A percentile compares a stretch with the other conserved stretches of the same genome.
phyloP scores from a whole-genome alignment of 139 green algal genomes.

The Chlorella vulgaris region DNA sequence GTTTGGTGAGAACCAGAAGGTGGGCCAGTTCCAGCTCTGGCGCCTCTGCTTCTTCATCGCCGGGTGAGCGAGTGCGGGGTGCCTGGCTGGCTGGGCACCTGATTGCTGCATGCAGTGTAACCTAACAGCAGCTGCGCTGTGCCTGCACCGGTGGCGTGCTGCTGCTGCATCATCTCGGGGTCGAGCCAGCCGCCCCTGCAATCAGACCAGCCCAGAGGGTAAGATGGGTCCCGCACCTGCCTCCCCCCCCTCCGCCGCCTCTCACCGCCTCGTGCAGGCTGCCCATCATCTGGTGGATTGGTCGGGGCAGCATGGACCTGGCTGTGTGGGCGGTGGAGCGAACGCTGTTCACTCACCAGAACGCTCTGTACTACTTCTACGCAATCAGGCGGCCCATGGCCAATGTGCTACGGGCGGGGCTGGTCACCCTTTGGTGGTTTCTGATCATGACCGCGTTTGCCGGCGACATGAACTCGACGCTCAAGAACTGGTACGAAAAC shows the following conservation, averaged over 20 bases:
- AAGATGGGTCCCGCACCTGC: neutral
- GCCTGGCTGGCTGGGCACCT: neutral
- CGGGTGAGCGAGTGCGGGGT: too few species aligned
- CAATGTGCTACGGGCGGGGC: constrained; percentile 42
- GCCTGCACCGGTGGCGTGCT: neutral
- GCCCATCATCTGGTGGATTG: constrained; percentile 31
- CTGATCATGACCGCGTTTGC: constrained; percentile 33
- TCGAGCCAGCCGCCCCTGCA: too few species aligned
- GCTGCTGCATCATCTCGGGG: too few species aligned
- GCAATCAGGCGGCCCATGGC: constrained; percentile 33
- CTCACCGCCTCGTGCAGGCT: neutral
- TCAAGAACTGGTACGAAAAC: constrained; percentile 23
- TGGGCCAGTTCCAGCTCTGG: constrained; percentile 37
- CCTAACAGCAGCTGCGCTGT: too few species aligned
- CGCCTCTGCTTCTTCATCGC: constrained; percentile 49
- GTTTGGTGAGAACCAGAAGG: neutral
- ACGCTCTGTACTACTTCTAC: constrained; percentile 44
- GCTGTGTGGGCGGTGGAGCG: constrained; percentile 36
- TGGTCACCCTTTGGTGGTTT: constrained; percentile 33
- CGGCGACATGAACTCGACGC: neutral
- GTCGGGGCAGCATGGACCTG: neutral
- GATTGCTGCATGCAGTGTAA: neutral
- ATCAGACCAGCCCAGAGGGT: too few species aligned
- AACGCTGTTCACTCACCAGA: constrained; percentile 39
- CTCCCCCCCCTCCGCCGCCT: neutral